phyloP scores from a whole-genome alignment of 805 yeast species.

The Clavispora asparagi region DNA sequence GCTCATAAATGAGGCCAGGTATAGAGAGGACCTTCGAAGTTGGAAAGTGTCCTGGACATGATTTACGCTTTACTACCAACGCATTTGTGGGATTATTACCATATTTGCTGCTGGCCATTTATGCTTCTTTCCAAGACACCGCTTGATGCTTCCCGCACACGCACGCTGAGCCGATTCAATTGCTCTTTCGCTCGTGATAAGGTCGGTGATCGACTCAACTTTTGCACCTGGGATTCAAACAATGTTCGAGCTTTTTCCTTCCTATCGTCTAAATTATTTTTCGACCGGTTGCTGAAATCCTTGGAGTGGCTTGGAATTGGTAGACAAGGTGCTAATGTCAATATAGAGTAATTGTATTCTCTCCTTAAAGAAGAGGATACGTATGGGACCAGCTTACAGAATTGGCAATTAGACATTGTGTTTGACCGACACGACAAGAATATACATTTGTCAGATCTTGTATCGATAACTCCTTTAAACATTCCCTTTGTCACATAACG shows the following conservation, averaged over 20 bases:
- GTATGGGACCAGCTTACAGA: slow-evolving; percentile 12
- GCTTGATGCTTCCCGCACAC: background rate
- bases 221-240: background rate
- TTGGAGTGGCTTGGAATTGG: background rate
- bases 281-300: background rate
- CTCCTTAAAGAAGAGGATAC: slow-evolving; percentile 8
- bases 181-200: slow-evolving; percentile 8
- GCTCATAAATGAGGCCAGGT: slow-evolving; percentile 35
- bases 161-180: slow-evolving; percentile 5
- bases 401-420: slow-evolving; percentile 7
- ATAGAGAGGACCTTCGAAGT: slow-evolving; percentile 34
- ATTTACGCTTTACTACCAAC: background rate
- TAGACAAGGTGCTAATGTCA: background rate
- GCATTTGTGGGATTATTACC: background rate
- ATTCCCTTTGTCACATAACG: slow-evolving; percentile 8
- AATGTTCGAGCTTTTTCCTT: background rate
- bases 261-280: background rate
- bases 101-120: background rate
- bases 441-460: slow-evolving; percentile 16
- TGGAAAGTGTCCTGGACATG: slow-evolving; percentile 23
- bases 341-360: background rate
- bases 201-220: slow-evolving; percentile 3
- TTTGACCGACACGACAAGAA: slow-evolving; percentile 9
- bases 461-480: slow-evolving; percentile 18
- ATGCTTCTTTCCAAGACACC: background rate